Evolutionary conservation across 257 asterid species (phyloP).

Genomic region (Schizonepeta tenuifolia): DNA sequence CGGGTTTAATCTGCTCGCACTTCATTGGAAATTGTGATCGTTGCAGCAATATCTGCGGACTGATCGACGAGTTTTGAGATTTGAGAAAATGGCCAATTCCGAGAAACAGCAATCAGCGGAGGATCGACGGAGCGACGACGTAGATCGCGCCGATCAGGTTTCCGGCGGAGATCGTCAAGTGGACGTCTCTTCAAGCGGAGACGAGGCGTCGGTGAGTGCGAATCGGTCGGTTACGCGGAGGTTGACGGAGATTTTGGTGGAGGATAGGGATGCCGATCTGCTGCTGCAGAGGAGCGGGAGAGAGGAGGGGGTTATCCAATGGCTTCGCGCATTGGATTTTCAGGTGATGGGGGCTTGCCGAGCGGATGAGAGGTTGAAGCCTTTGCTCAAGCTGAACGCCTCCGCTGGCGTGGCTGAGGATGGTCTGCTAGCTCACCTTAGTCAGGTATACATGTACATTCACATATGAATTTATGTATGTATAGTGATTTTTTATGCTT

Average conservation of each 20-base stretch:
- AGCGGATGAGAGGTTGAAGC: slow-evolving; percentile 95
- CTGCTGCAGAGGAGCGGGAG: slow-evolving; percentile 58
- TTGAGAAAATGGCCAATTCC: slow-evolving; percentile 50
- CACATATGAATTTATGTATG: not conserved
- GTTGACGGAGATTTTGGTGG: slow-evolving; percentile 51
- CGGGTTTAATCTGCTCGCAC: slow-evolving; percentile 20
- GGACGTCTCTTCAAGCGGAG: slow-evolving; percentile 35
- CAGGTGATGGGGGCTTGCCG: slow-evolving; percentile 98
- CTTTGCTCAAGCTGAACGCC: slow-evolving; percentile 77
- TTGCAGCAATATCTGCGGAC: slow-evolving; percentile 7
- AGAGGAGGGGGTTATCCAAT: slow-evolving; percentile 62
- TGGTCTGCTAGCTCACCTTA: slow-evolving; percentile 70
- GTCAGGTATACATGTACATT: slow-evolving; percentile 56
- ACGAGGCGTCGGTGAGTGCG: slow-evolving; percentile 36
- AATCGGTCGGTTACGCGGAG: slow-evolving; percentile 54
- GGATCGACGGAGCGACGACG: slow-evolving; percentile 47
- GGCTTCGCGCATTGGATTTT: slow-evolving; percentile 82
- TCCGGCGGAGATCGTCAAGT: slow-evolving; percentile 47
- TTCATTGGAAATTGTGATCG: slow-evolving; percentile 24
- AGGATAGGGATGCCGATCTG: slow-evolving; percentile 67
- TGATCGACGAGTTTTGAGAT: slow-evolving; percentile 31
- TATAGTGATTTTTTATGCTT: not conserved
- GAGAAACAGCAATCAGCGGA: slow-evolving; percentile 48
- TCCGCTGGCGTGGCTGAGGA: slow-evolving; percentile 78
- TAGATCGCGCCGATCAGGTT: slow-evolving; percentile 45